Base-by-base conservation (phyloP, 768 basidiomycete species). In the Tylopilus plumbeoviolaceoides region DNA sequence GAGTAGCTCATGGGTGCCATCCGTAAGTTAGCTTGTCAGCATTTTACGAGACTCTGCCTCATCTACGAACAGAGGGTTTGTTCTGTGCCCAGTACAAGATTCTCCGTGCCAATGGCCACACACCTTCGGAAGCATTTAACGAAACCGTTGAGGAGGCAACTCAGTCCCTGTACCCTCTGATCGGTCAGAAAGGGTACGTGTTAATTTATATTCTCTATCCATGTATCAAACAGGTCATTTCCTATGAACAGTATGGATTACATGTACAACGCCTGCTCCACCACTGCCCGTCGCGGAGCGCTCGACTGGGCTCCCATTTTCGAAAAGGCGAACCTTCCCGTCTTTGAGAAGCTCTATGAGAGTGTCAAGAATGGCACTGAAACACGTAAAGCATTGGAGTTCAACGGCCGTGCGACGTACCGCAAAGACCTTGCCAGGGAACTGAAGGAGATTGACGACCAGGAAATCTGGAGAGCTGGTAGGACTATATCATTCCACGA, bases 141-240 rank as follows among this genome's bases (percentile, higher is more conserved):
- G 97, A 99, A 80, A 98, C 97, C 54, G 97, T 98, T 56, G 97
- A 98, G 75, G 97, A 98, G 77, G 97, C 97, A n/a, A 98, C 95
- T 40, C 95, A 99, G 70, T 95, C 93, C 36, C 84, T 99, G 58
- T 98, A 91, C 79, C 97, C 97, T 55, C 73, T 99, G 72, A 93
- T 99, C 65, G 97, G 95, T 60, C 81, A 87, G 66, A 89, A 97
- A 70, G 94, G 93, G 87, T 90, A 70, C 50, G 84, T 67, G 7
- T 49, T 31, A 7, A 15, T 33, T 18, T 23, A 1, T 25, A 5
- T 17, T 18, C 33, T 17, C 10, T 11, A 41, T 27, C 41, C 47
- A 52, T 23, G 7, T 47, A 21, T 38, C 30, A 48, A 35, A 6
- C 46, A 9, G 30, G n/a, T 42, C 7, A 30, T 42, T 27, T 55